Conservation (phyloP, 139 green algal genomes). For the Chlorella sp. region DNA sequence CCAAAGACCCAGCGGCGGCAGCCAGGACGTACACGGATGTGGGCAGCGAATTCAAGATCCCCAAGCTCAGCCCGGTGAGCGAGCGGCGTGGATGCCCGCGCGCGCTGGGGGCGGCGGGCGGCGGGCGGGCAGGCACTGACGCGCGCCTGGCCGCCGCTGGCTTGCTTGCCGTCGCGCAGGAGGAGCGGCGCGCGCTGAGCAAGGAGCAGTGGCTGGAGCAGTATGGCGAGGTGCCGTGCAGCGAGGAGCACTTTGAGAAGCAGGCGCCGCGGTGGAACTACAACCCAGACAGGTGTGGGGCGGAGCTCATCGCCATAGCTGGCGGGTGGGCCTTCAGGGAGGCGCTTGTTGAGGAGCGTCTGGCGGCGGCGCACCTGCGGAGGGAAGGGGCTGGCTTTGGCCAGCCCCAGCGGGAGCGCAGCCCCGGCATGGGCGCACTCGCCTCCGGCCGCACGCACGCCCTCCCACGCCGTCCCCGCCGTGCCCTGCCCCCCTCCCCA, state of each 20-base stretch:
- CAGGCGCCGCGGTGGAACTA: constrained; percentile 32
- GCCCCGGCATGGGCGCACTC: too few relatives aligned
- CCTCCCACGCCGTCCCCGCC: too few relatives aligned
- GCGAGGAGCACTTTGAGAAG: constrained; percentile 31
- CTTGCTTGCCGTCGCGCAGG: constrained; percentile 1
- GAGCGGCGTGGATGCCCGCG: neutral
- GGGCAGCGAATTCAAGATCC: constrained; percentile 31
- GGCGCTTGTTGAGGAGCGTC: too few relatives aligned
- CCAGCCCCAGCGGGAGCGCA: too few relatives aligned
- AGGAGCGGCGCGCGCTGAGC: constrained; percentile 18
- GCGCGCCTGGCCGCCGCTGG: neutral
- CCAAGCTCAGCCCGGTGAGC: constrained; percentile 11
- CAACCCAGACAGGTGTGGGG: constrained; percentile 20
- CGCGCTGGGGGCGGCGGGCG: neutral
- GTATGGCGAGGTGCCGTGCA: constrained; percentile 29
- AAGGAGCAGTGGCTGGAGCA: constrained; percentile 39
- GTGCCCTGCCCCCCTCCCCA: too few relatives aligned
- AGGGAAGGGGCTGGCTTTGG: too few relatives aligned
- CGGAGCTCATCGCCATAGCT: too few relatives aligned
- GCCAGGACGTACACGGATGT: constrained; percentile 10
- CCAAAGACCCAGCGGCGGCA: too few relatives aligned
- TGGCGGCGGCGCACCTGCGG: too few relatives aligned
- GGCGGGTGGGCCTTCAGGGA: constrained; percentile 12
- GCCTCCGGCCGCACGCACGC: too few relatives aligned
- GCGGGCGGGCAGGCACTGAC: neutral